Evolutionary conservation across 208 protist species (phyloP).

Genomic region (Leishmania martiniquensis): DNA sequence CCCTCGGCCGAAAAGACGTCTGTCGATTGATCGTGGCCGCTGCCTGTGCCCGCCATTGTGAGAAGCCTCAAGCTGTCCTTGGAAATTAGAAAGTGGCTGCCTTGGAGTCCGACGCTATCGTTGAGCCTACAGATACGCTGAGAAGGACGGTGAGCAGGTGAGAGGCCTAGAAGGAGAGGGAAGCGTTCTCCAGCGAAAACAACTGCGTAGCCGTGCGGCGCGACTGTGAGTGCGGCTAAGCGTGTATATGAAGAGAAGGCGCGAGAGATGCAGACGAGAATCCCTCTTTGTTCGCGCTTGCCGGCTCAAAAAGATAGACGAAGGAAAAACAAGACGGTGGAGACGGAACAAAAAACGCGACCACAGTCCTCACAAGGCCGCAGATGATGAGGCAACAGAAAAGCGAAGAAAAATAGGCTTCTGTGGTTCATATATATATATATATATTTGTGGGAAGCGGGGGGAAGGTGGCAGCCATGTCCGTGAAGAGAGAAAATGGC

Average conservation of each 20-base stretch:
- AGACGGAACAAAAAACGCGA: neutral
- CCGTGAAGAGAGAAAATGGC: slow-evolving; percentile 1
- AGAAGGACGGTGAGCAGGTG: neutral
- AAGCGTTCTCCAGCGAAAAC: slow-evolving; percentile 6
- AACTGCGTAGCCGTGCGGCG: neutral
- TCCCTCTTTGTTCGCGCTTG: neutral
- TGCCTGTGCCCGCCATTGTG: slow-evolving; percentile 64
- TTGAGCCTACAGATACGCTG: neutral
- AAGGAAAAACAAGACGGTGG: neutral
- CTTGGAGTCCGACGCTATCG: neutral
- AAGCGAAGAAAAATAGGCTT: neutral
- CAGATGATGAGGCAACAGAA: neutral
- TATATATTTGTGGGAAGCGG: neutral
- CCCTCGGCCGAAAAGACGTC: slow-evolving; percentile 99
- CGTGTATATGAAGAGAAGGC: neutral
- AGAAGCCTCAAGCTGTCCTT: slow-evolving; percentile 7
- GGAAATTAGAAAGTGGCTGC: neutral
- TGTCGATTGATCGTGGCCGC: slow-evolving; percentile 97
- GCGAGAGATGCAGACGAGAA: neutral
- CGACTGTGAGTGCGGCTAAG: neutral
- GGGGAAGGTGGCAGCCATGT: neutral
- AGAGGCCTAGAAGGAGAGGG: neutral
- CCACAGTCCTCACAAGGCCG: neutral
- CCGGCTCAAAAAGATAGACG: neutral
- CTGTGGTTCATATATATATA: neutral